Base-by-base conservation (phyloP, 768 basidiomycete species). In the Mycena floridula region DNA sequence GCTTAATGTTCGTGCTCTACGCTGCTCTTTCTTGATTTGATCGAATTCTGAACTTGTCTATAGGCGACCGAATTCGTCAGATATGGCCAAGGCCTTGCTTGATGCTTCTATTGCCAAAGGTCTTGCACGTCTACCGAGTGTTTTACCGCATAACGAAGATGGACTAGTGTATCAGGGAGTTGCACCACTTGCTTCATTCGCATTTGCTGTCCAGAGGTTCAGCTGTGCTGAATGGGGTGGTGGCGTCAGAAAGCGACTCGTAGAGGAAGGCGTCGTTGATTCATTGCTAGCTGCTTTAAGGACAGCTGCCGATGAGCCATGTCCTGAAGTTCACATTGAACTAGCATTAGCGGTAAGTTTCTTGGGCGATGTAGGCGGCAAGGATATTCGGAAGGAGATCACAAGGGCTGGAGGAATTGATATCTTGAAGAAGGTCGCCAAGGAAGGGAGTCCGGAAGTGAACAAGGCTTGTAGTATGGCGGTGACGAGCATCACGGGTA, bases 381-480 rank as follows among this genome's bases (percentile, higher is more conserved):
- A 46, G 4, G 36, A 54, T 1, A 59, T 61, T 28, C 43, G 55
- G 25, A 59, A 58, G 46, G 55, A 61, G 36, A 59, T 59, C 15
- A 46, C 54, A 12, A 61, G 48, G n/a, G 58, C 59, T 5, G 59
- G 58, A 18, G 56, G 56, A 1, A 58, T 60, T 42, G 47, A 50
- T 4, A 59, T 59, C 36, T 46, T 61, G 8, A 59, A 58, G 25
- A 37, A 40, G 21, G 50, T 61, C 1, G 51, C 40, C 5, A 44
- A 28, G 5, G 36, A 39, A 13, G 38, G n/a, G n/a, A 45, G 45
- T 28, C 9, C 48, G 1, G 58, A 59, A 40, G 58, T 61, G 11
- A 44, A 43, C 5, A 61, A 57, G 44, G 56, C 53, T 15, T 59
- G 58, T 44, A 54, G 48, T 25, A 44, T 57, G 25, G 59, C 59